Percentiles rank a stretch among this genome's conserved stretches.
Conservation (phyloP, 78 protist species). For the Dictyostelium firmibasis region DNA sequence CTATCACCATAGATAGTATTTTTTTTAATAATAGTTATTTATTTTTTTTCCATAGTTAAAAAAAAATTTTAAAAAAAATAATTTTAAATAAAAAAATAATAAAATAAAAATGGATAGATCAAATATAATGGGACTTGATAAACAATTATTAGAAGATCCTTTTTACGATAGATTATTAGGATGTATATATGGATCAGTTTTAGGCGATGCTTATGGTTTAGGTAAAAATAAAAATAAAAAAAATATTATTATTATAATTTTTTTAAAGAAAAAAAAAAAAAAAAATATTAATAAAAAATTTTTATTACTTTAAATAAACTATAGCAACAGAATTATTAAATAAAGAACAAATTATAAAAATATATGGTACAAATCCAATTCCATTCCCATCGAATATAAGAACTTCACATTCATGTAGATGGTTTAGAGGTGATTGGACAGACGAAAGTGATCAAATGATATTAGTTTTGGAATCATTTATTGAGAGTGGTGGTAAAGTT, state of each 20-base stretch:
- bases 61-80: neutral
- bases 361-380: slow-evolving; percentile 47
- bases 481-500: slow-evolving; percentile 55
- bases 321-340: slow-evolving; percentile 77
- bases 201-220: slow-evolving; percentile 83
- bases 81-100: too few relatives aligned
- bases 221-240: neutral
- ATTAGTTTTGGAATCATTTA: slow-evolving; percentile 31
- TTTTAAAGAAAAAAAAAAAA: neutral
- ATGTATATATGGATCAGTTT: slow-evolving; percentile 72
- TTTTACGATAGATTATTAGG: slow-evolving; percentile 68
- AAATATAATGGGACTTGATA: slow-evolving; percentile 28
- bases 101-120: slow-evolving; percentile 59
- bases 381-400: slow-evolving; percentile 74
- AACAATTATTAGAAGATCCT: slow-evolving; percentile 51
- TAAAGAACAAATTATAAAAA: slow-evolving; percentile 61
- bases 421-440: slow-evolving; percentile 74
- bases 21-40: neutral
- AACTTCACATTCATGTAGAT: slow-evolving; percentile 74
- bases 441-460: slow-evolving; percentile 87
- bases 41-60: neutral
- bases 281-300: neutral
- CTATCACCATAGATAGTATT: neutral
- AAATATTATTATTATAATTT: neutral
- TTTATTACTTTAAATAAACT: neutral